Evolutionary conservation across 2,329 filamentous ascomycete species (phyloP).

Genomic region (Trichoderma brevicompactum): DNA sequence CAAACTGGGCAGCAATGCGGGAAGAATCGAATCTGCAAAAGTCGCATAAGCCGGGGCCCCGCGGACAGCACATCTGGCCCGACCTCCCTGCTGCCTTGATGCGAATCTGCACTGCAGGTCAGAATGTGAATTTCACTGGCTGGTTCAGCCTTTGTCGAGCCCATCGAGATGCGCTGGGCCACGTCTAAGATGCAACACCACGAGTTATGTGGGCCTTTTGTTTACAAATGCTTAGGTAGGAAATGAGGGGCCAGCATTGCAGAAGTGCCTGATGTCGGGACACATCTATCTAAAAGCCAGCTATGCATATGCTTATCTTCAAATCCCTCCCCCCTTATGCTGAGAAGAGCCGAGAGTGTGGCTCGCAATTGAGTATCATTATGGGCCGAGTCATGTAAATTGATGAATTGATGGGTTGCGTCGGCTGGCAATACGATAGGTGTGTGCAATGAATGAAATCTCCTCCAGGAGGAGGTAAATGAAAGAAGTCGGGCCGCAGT

Average conservation of each 20-base stretch:
- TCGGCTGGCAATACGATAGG: neutral
- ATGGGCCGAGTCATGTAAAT: neutral
- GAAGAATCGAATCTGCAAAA: neutral
- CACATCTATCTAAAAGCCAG: neutral
- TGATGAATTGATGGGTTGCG: neutral
- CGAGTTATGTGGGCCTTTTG: neutral
- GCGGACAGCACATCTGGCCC: neutral
- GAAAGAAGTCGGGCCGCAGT: neutral
- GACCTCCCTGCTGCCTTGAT: neutral
- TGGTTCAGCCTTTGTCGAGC: neutral
- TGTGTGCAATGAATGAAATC: neutral
- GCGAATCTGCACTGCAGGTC: constrained; percentile 2
- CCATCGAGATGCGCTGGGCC: neutral
- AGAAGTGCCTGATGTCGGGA: constrained; percentile 11
- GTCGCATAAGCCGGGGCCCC: constrained; percentile 14
- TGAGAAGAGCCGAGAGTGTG: constrained; percentile 9
- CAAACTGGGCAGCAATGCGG: constrained; percentile 20
- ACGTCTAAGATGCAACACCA: constrained; percentile 1
- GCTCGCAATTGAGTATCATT: neutral
- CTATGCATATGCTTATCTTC: constrained; percentile 22
- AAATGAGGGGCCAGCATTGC: neutral
- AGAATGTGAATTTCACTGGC: neutral
- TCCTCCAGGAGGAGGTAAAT: neutral
- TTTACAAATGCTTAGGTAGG: neutral
- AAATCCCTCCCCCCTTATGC: neutral